Conservation (phyloP, 2,329 filamentous ascomycete species). For the Calycina herbarum region DNA sequence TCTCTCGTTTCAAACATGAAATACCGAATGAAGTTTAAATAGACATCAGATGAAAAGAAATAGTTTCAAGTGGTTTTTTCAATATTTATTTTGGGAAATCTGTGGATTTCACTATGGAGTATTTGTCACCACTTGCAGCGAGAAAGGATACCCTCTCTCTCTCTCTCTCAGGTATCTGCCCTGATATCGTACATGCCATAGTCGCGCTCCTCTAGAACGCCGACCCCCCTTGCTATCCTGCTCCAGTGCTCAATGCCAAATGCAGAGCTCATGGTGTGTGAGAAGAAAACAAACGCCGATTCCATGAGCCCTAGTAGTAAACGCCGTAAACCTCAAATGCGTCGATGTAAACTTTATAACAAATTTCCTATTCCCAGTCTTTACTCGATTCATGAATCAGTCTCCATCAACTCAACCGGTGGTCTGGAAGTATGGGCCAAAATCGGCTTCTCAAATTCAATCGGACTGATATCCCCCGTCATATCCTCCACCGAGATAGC, state of each 20-base stretch:
- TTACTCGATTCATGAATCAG: slow-evolving; percentile 7
- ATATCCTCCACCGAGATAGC: slow-evolving; percentile 68
- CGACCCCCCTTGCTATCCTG: slow-evolving; percentile 6
- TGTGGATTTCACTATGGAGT: too few species aligned
- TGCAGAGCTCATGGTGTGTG: slow-evolving; percentile 24
- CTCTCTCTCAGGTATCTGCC: not conserved
- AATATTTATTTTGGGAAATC: too few species aligned
- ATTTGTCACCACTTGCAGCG: too few species aligned
- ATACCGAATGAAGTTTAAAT: not conserved
- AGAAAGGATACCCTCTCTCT: too few species aligned
- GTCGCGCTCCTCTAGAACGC: slow-evolving; percentile 17
- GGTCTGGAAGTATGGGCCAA: slow-evolving; percentile 62
- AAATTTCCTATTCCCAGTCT: not conserved
- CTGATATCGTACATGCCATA: slow-evolving; percentile 20
- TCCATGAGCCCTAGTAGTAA: slow-evolving; percentile 6
- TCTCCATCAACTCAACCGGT: slow-evolving; percentile 62
- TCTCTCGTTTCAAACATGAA: not conserved
- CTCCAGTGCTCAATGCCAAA: slow-evolving; percentile 25
- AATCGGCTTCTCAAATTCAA: slow-evolving; percentile 48
- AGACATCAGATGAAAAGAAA: too few species aligned
- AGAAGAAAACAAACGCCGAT: slow-evolving; percentile 14
- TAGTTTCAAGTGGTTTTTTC: too few species aligned
- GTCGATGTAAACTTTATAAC: not conserved
- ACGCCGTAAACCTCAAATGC: not conserved
- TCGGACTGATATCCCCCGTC: slow-evolving; percentile 52